Evolutionary conservation across 345 rosid species (phyloP).

Genomic region (Alliaria petiolata): DNA sequence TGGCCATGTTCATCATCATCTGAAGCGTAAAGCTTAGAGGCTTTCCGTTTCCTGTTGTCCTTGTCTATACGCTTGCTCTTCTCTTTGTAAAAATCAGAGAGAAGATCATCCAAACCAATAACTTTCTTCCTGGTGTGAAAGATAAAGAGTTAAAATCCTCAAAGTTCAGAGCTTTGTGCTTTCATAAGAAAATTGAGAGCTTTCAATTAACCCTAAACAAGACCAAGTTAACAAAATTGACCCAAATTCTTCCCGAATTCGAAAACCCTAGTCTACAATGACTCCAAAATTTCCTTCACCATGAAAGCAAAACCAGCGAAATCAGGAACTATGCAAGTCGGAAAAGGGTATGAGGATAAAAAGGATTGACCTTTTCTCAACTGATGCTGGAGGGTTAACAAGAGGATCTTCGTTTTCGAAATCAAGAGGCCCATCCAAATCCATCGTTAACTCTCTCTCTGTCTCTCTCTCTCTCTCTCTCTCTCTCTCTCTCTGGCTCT

Average conservation of each 20-base stretch:
- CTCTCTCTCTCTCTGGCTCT: background rate
- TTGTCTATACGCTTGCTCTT: slow-evolving; percentile 56
- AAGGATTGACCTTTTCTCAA: slow-evolving; percentile 49
- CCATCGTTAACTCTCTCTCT: slow-evolving; percentile 7
- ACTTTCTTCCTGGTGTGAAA: slow-evolving; percentile 52
- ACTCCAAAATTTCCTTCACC: background rate
- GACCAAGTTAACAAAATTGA: too few species aligned
- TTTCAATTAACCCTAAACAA: background rate
- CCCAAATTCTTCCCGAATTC: background rate
- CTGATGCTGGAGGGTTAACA: slow-evolving; percentile 22
- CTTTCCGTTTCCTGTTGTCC: slow-evolving; percentile 44
- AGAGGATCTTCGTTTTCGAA: slow-evolving; percentile 80
- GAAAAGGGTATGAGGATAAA: background rate
- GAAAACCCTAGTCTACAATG: slow-evolving; percentile 20
- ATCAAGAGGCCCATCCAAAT: slow-evolving; percentile 66
- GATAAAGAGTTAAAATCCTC: background rate
- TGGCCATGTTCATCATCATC: slow-evolving; percentile 59
- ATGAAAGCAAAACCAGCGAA: too few species aligned
- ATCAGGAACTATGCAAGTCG: background rate
- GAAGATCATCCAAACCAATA: slow-evolving; percentile 80
- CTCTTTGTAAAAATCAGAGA: slow-evolving; percentile 70
- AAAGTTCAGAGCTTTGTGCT: background rate
- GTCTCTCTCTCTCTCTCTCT: too few species aligned
- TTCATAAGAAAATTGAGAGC: too few species aligned
- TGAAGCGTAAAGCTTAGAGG: slow-evolving; percentile 43